Conservation (phyloP, 1,284 basidiomycete genomes). For the Microbotryum violaceum region DNA sequence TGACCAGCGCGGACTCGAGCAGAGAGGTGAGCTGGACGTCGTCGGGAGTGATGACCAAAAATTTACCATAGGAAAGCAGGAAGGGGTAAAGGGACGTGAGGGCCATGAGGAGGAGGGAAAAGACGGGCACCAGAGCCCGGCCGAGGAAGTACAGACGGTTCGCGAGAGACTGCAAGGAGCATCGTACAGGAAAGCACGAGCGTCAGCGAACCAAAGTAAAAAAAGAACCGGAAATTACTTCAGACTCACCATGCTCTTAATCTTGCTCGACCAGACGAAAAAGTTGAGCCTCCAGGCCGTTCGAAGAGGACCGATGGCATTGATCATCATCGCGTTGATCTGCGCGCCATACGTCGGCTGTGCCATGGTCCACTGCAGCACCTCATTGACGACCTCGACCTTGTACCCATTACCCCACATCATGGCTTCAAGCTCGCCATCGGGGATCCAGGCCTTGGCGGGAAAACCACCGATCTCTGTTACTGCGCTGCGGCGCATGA, state of each 20-base stretch:
- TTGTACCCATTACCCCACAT: slow-evolving; percentile 33
- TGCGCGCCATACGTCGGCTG: slow-evolving; percentile 25
- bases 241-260: slow-evolving; percentile 23
- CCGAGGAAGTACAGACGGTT: slow-evolving; percentile 25
- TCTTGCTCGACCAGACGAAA: slow-evolving; percentile 27
- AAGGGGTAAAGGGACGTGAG: slow-evolving; percentile 31
- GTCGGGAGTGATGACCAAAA: slow-evolving; percentile 24
- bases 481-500: slow-evolving; percentile 33
- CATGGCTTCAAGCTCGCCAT: slow-evolving; percentile 30
- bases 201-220: neutral
- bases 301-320: slow-evolving; percentile 25
- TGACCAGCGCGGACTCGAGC: slow-evolving; percentile 27
- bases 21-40: slow-evolving; percentile 29
- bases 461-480: slow-evolving; percentile 37
- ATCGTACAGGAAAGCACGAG: neutral
- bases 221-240: neutral
- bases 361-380: slow-evolving; percentile 33
- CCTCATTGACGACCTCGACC: slow-evolving; percentile 30
- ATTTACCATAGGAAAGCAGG: slow-evolving; percentile 31
- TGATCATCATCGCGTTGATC: slow-evolving; percentile 29
- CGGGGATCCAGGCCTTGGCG: slow-evolving; percentile 33
- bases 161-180: slow-evolving; percentile 19
- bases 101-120: slow-evolving; percentile 30
- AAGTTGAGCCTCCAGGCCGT: slow-evolving; percentile 31
- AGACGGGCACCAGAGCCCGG: slow-evolving; percentile 28